Percentiles rank a stretch among this genome's conserved stretches.
phyloP scores from a whole-genome alignment of 768 basidiomycete species.

The Wakefieldia striispora region DNA sequence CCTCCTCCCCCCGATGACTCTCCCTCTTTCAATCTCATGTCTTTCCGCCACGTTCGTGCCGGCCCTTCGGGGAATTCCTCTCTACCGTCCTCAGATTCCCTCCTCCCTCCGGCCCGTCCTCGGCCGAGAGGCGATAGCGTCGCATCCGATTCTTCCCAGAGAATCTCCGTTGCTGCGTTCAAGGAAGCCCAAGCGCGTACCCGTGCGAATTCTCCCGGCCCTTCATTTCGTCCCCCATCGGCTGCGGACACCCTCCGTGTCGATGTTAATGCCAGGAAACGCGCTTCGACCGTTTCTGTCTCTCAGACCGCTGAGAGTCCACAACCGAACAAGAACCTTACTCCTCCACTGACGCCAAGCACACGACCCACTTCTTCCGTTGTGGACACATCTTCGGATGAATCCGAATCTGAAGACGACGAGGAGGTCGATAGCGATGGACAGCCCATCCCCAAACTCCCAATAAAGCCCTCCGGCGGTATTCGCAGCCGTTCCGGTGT shows the following conservation, averaged over 20 bases:
- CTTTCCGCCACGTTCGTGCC: slow-evolving; percentile 67
- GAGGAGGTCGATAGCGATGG: slow-evolving; percentile 37
- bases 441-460: slow-evolving; percentile 32
- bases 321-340: slow-evolving; percentile 9
- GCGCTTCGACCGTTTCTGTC: slow-evolving; percentile 31
- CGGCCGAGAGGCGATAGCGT: slow-evolving; percentile 58
- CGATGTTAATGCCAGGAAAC: slow-evolving; percentile 24
- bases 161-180: slow-evolving; percentile 80
- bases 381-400: slow-evolving; percentile 29
- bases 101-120: slow-evolving; percentile 39
- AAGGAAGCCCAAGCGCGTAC: slow-evolving; percentile 72
- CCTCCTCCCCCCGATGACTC: slow-evolving; percentile 18
- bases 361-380: slow-evolving; percentile 16
- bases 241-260: slow-evolving; percentile 29
- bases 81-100: slow-evolving; percentile 22
- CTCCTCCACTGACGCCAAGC: slow-evolving; percentile 5
- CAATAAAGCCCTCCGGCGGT: slow-evolving; percentile 26
- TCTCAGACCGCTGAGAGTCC: slow-evolving; percentile 15
- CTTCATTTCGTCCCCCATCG: slow-evolving; percentile 45
- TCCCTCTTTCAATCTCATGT: slow-evolving; percentile 66
- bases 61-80: slow-evolving; percentile 24
- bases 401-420: slow-evolving; percentile 35
- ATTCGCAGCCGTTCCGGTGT: slow-evolving; percentile 16
- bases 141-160: slow-evolving; percentile 65
- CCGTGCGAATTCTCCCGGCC: slow-evolving; percentile 56